Percentiles rank a stretch among this genome's conserved stretches.
phyloP scores from a whole-genome alignment of 352 stramenopile genomes.

The Stramenopiles sp. region DNA sequence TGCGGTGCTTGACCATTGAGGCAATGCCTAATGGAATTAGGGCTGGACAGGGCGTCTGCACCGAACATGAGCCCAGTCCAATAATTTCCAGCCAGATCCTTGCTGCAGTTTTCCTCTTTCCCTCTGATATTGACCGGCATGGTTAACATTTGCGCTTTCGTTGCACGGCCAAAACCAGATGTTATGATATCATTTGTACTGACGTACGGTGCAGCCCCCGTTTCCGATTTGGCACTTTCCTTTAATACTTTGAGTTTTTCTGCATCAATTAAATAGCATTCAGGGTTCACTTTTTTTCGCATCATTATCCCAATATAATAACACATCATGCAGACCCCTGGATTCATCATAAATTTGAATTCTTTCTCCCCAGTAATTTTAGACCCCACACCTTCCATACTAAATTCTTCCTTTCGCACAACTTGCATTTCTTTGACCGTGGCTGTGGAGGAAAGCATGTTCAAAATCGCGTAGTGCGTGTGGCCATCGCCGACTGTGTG shows the following conservation, averaged over 20 bases:
- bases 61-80: neutral
- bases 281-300: neutral
- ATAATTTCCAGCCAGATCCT: neutral
- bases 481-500: slow-evolving; percentile 28
- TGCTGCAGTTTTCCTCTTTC: neutral
- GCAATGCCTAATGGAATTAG: neutral
- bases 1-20: neutral
- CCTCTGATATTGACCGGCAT: neutral
- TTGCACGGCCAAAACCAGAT: slow-evolving; percentile 23
- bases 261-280: slow-evolving; percentile 15
- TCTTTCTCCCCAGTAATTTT: slow-evolving; percentile 22
- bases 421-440: slow-evolving; percentile 22
- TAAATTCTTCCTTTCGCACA: slow-evolving; percentile 20
- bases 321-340: slow-evolving; percentile 1
- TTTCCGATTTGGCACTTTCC: slow-evolving; percentile 22
- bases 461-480: slow-evolving; percentile 29
- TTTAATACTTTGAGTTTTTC: slow-evolving; percentile 18
- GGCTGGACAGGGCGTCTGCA: neutral
- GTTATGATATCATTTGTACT: slow-evolving; percentile 24
- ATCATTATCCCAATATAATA: slow-evolving; percentile 7
- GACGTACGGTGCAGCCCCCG: slow-evolving; percentile 10
- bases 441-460: slow-evolving; percentile 25
- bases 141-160: slow-evolving; percentile 3
- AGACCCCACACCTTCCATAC: slow-evolving; percentile 19
- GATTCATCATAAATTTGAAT: neutral